Conservation (phyloP, 345 rosid genomes). For the Angophora floribunda region DNA sequence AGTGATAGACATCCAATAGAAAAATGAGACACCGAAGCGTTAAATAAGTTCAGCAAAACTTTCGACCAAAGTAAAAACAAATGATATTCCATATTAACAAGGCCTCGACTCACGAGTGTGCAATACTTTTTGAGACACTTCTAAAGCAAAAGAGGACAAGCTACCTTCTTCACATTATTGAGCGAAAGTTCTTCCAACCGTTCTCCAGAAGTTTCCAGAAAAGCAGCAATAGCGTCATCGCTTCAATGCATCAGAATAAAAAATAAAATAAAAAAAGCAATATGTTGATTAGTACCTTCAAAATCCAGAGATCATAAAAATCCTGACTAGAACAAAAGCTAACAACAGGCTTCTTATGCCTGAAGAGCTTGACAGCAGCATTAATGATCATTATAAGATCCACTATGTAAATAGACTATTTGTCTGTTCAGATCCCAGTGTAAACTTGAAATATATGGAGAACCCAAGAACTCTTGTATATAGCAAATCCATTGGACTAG, state of each 20-base stretch:
- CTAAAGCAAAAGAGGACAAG: neutral
- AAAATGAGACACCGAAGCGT: neutral
- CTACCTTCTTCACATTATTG: slow-evolving; percentile 67
- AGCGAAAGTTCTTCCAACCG: slow-evolving; percentile 54
- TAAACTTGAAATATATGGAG: neutral
- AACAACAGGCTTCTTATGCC: neutral
- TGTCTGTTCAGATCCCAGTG: neutral
- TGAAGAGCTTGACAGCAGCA: neutral
- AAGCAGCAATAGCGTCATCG: slow-evolving; percentile 94
- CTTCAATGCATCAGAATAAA: slow-evolving; percentile 14
- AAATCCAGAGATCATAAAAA: neutral
- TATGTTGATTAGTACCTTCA: neutral
- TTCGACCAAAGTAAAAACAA: neutral
- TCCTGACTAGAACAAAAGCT: neutral
- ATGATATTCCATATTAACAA: neutral
- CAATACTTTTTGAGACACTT: neutral
- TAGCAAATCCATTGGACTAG: neutral
- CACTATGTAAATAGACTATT: neutral
- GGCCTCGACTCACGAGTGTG: neutral
- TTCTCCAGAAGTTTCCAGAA: slow-evolving; percentile 67
- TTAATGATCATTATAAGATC: neutral
- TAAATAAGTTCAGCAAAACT: neutral
- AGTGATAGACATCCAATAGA: neutral
- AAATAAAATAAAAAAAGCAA: neutral
- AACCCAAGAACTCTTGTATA: neutral